Evolutionary conservation across 495 filamentous ascomycete species (phyloP).

Genomic region (Aspergillus baeticus): DNA sequence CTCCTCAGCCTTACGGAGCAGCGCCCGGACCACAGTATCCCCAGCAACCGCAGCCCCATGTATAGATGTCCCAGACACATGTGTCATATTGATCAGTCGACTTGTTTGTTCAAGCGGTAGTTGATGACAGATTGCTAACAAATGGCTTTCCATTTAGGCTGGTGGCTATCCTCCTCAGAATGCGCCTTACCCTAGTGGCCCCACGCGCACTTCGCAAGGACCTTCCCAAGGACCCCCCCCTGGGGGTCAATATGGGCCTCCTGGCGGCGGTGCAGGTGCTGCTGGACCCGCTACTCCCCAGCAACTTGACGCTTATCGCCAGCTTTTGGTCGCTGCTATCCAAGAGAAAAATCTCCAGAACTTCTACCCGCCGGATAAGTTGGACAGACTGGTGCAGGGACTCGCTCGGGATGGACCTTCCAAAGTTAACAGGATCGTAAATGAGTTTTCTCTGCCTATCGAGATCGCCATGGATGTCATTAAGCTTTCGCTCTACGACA

Average conservation of each 20-base stretch:
- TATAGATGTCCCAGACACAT: conserved; percentile 12
- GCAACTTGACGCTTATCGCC: conserved; percentile 52
- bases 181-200: conserved; percentile 32
- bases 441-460: conserved; percentile 54
- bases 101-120: not conserved
- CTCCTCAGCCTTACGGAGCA: conserved; percentile 37
- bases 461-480: conserved; percentile 69
- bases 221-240: conserved; percentile 25
- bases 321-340: conserved; percentile 50
- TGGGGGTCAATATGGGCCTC: conserved; percentile 26
- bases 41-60: conserved; percentile 26
- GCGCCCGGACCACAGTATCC: conserved; percentile 35
- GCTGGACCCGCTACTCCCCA: conserved; percentile 42
- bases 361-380: conserved; percentile 52
- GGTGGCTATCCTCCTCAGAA: conserved; percentile 31
- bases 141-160: conserved; percentile 15
- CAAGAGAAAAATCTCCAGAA: conserved; percentile 56
- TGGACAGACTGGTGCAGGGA: conserved; percentile 37
- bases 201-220: conserved; percentile 27
- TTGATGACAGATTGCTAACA: conserved; percentile 4
- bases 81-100: conserved; percentile 7
- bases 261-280: conserved; percentile 26
- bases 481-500: conserved; percentile 65
- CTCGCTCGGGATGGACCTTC: conserved; percentile 43
- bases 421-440: conserved; percentile 50